These are phyloP conservation scores for Pseudognaphalium luteoalbum DNA, from an alignment of 129 eudicot genomes.

Conservation along the genomic window DNA sequence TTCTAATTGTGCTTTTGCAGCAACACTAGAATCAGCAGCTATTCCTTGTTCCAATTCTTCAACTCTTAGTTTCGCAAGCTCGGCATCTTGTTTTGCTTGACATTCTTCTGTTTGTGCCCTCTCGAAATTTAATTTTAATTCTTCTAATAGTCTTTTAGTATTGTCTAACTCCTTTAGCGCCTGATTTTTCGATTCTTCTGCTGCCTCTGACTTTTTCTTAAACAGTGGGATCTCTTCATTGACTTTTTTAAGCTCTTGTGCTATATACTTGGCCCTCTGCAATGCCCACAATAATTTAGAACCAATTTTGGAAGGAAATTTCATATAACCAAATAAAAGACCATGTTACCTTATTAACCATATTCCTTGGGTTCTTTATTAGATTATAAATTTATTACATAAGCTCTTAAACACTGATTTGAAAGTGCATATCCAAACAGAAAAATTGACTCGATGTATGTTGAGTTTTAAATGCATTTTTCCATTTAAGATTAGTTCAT, in stretches of 20 bases:
- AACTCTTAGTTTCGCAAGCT: constrained; percentile 70
- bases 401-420: background rate
- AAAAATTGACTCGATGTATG: background rate
- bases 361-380: background rate
- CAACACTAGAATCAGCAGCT: constrained; percentile 67
- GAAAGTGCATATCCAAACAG: background rate
- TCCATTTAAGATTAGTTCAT: background rate
- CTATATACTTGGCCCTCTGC: constrained; percentile 69
- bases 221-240: constrained; percentile 69
- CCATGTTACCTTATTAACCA: background rate
- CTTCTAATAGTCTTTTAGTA: constrained; percentile 77
- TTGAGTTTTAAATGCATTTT: background rate
- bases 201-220: constrained; percentile 58
- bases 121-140: constrained; percentile 70
- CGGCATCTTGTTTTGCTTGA: constrained; percentile 86
- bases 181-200: constrained; percentile 63
- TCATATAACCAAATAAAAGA: background rate
- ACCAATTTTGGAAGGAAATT: constrained; percentile 4
- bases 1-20: constrained; percentile 81
- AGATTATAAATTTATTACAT: background rate
- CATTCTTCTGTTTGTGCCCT: constrained; percentile 73
- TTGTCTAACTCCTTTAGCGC: constrained; percentile 68
- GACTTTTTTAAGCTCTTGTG: constrained; percentile 61
- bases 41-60: constrained; percentile 92
- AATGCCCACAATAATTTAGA: background rate